These are phyloP conservation scores for Cajanus cajan DNA, from an alignment of 306 rosid genomes.

Conservation along the genomic window DNA sequence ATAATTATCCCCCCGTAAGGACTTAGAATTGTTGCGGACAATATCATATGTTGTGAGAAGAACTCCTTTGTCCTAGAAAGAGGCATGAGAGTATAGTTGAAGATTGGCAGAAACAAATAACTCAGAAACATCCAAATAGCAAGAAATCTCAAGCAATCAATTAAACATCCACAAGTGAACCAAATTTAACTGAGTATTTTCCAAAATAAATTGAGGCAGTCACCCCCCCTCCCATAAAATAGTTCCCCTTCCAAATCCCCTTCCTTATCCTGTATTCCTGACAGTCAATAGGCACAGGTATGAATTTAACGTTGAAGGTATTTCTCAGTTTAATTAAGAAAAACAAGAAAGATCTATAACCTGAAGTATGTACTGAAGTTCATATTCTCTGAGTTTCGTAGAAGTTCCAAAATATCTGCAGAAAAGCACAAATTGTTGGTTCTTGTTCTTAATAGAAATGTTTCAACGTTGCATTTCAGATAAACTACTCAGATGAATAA, in stretches of 20 bases:
- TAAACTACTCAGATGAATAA: slow-evolving; percentile 18
- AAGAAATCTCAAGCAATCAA: neutral
- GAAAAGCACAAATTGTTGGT: slow-evolving; percentile 10
- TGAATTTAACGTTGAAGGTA: neutral
- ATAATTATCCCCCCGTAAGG: slow-evolving; percentile 50
- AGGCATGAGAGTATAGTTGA: slow-evolving; percentile 10
- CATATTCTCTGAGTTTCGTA: slow-evolving; percentile 64
- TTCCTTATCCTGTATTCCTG: neutral
- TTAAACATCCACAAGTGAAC: neutral
- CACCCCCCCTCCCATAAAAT: neutral
- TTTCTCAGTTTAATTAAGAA: slow-evolving; percentile 1
- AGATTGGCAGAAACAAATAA: slow-evolving; percentile 8
- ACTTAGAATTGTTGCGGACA: slow-evolving; percentile 81
- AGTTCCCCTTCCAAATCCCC: neutral
- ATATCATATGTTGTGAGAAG: slow-evolving; percentile 94
- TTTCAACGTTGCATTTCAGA: neutral
- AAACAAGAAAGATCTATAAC: slow-evolving; percentile 36
- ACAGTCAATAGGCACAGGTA: neutral
- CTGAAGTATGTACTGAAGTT: slow-evolving; percentile 86
- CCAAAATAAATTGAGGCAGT: slow-evolving; percentile 5
- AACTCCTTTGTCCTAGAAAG: slow-evolving; percentile 77
- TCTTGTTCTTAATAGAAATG: neutral
- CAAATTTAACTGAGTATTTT: neutral
- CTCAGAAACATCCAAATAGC: neutral
- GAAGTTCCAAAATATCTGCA: slow-evolving; percentile 75